Percentiles rank a stretch among this genome's conserved stretches.
Conservation (phyloP, 2,329 filamentous ascomycete genomes). For the Penicillium polonicum region DNA sequence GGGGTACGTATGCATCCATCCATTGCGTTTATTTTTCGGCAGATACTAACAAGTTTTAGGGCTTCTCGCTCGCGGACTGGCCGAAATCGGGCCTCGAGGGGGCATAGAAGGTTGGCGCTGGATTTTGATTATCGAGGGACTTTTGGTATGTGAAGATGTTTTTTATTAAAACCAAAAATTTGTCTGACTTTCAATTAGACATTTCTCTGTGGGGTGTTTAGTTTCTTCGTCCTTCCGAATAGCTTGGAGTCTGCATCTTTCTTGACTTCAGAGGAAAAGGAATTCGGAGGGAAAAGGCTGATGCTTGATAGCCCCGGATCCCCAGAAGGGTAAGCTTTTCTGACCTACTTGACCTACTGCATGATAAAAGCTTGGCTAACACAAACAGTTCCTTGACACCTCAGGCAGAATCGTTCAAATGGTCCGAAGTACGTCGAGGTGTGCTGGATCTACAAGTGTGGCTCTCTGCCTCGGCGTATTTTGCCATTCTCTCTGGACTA, state of each 20-base stretch:
- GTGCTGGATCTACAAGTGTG: slow-evolving; percentile 61
- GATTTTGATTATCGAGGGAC: slow-evolving; percentile 63
- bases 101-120: slow-evolving; percentile 60
- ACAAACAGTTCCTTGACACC: slow-evolving; percentile 20
- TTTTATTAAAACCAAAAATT: not conserved
- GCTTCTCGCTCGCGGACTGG: slow-evolving; percentile 60
- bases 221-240: slow-evolving; percentile 58
- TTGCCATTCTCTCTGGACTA: slow-evolving; percentile 56
- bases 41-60: slow-evolving; percentile 32
- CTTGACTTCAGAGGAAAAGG: slow-evolving; percentile 53
- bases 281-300: slow-evolving; percentile 50
- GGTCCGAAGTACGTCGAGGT: slow-evolving; percentile 63
- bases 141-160: slow-evolving; percentile 26
- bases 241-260: slow-evolving; percentile 55
- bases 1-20: slow-evolving; percentile 40
- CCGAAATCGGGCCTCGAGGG: slow-evolving; percentile 57
- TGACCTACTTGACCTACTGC: not conserved
- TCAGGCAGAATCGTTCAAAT: slow-evolving; percentile 53
- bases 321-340: slow-evolving; percentile 26
- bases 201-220: slow-evolving; percentile 52
- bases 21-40: not conserved
- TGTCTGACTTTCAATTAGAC: slow-evolving; percentile 44
- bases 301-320: slow-evolving; percentile 37
- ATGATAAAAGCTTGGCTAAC: not conserved
- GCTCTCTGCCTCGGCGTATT: slow-evolving; percentile 63